Evolutionary conservation across 225 moss, liverwort and hornwort species (phyloP), one percentile per base, ranked within the genome.

Genomic region (Physcomitrium patens): DNA sequence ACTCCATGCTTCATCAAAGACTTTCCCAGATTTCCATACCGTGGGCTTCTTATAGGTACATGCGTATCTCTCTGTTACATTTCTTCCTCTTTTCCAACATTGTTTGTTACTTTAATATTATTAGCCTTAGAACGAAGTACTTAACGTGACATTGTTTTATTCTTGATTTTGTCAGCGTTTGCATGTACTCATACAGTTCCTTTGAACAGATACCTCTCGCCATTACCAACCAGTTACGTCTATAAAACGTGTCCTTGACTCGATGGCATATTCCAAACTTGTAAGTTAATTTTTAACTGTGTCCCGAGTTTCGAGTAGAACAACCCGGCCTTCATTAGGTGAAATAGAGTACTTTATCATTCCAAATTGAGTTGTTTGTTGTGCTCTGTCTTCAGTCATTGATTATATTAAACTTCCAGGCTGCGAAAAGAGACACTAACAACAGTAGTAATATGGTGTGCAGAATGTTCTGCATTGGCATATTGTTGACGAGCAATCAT

Each of bases 381-480:
- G 27, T 60, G 17, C 26, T 46, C 37, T n/a, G n/a, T 8, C 14
- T 37, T 22, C 10, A 17, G 50, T 10, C 43, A 14, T 12, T 46
- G 56, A 26, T 57, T 18, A 77, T 44, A 5, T 49, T 64, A 15
- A 49, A 43, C 5, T 15, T 9, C 16, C 24, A n/a, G 42, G 42
- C 16, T 47, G 17, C 10, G 12, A 22, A 16, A 57, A 23, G 57
- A 64, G 22, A 78, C 10, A 2, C 24, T 71, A 27, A 81, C 46
- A 6, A 28, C 1, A 0, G 51, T 45, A 50, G 23, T 48, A 63
- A 12, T 18, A 10, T 78, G 65, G 19, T 48, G 24, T 80, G 94
- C 86, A 96, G 96, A 99, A 99, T 88, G 95, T 99, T 27, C 89
- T 99, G 37, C 99, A 99, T 75, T 99, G 99, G 99, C 99, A 99